These are phyloP conservation scores for Hyaloscypha finlandica DNA, from an alignment of 495 filamentous ascomycete species.

Conservation along the genomic window DNA sequence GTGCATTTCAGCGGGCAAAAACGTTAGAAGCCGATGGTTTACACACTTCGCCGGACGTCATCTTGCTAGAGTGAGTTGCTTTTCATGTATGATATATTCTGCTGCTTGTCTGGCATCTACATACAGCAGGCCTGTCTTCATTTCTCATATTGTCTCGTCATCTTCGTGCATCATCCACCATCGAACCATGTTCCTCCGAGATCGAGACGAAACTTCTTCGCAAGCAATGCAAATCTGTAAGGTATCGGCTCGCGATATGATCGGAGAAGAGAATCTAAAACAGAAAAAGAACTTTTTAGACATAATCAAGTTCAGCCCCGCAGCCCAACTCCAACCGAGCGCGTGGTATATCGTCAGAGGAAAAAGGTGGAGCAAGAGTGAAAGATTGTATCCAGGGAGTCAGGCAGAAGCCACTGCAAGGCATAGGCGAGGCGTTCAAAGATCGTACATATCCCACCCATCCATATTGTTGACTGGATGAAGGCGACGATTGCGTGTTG, in stretches of 20 bases:
- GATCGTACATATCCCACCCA: slow-evolving; percentile 37
- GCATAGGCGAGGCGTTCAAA: slow-evolving; percentile 24
- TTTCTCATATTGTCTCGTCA: slow-evolving; percentile 1
- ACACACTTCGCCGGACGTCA: background rate
- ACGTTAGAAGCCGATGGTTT: slow-evolving; percentile 57
- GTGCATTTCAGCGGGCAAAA: slow-evolving; percentile 39
- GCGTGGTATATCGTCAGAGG: slow-evolving; percentile 19
- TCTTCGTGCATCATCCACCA: slow-evolving; percentile 9
- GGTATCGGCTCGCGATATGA: slow-evolving; percentile 22
- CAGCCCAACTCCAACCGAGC: slow-evolving; percentile 21
- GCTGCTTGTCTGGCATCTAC: slow-evolving; percentile 2
- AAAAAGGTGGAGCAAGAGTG: slow-evolving; percentile 9
- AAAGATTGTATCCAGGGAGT: slow-evolving; percentile 19
- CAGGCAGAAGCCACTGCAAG: slow-evolving; percentile 2
- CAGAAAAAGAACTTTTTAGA: slow-evolving; percentile 27
- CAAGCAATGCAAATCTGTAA: slow-evolving; percentile 22
- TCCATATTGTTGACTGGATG: slow-evolving; percentile 23
- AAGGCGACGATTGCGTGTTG: slow-evolving; percentile 9
- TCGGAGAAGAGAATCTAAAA: slow-evolving; percentile 26
- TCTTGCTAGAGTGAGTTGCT: background rate
- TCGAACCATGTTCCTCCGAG: background rate
- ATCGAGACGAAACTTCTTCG: slow-evolving; percentile 9
- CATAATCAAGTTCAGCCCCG: slow-evolving; percentile 22
- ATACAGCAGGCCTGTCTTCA: slow-evolving; percentile 10
- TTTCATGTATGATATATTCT: background rate